Evolutionary conservation across 2,329 filamentous ascomycete species (phyloP), one percentile per base, ranked within the genome.

Genomic region (Pseudogymnoascus sp.): DNA sequence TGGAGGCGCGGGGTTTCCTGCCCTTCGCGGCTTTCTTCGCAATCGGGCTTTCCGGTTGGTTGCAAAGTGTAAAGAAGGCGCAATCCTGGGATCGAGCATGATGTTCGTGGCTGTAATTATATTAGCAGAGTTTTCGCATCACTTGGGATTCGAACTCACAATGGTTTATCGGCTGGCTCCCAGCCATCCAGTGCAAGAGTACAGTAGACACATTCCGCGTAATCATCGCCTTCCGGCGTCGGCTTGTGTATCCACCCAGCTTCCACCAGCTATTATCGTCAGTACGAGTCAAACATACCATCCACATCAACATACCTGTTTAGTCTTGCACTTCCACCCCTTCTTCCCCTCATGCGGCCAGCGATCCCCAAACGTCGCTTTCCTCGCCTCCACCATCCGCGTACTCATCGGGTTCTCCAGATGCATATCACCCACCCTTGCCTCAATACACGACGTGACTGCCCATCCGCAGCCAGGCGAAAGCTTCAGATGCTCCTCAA

Each of bases 181-280:
- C 96, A 99, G 5, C 92, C 92, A 74, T 97, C 93, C 9, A 99
- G 82, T 9, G 89, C 91, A 14, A 97, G 78, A 63, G 89, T 86
- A 77, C 95, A 99, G 76, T 97, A 97, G 28, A 90, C 83, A 73
- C 95, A 99, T 9, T 89, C 95, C 8, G 91, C 90, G 77, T 93
- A 90, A 74, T 99, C 95, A 67, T 95, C 88, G 11, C 87, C 91
- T 46, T 93, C 91, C 46, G 84, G 78, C 5, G 86, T 90, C 0
- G 95, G 93, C 23, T 92, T 96, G 76, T 93, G 97, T 72, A 89
- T 92, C 93, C 93, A 99, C 9, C 95, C 95, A 28, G 91, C 90
- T 68, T 93, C 90, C 36, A 91, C 91, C 78, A 97, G 87, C 87
- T 95, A 69, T 63, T 62, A 25, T 25, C n/a, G 25, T 72, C 64